Percentiles rank a stretch among this genome's conserved stretches.
Conservation (phyloP, 805 yeast genomes). For the Metschnikowia peoriensis region DNA sequence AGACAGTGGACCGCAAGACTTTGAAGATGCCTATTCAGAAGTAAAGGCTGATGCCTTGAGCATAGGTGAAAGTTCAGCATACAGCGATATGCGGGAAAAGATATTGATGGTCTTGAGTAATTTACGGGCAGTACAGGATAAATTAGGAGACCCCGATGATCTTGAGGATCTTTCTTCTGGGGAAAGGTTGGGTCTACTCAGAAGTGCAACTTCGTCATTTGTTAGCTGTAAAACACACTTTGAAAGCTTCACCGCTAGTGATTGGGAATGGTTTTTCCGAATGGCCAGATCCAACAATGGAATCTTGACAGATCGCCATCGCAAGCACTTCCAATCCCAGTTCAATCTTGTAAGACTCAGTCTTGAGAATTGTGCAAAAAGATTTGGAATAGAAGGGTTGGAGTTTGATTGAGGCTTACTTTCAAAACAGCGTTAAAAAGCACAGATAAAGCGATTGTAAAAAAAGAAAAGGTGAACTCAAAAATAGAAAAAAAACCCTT, state of each 20-base stretch:
- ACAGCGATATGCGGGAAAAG: conserved; percentile 2
- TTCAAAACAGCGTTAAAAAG: not conserved
- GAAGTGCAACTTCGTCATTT: not conserved
- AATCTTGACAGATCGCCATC: not conserved
- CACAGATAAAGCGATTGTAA: too few species aligned
- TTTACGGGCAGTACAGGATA: not conserved
- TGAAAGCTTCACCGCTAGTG: not conserved
- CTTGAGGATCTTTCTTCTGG: not conserved
- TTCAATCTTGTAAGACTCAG: conserved; percentile 1
- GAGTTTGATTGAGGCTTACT: not conserved
- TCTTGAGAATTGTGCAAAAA: not conserved
- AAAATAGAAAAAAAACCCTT: too few species aligned
- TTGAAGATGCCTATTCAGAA: not conserved
- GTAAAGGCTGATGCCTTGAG: conserved; percentile 2
- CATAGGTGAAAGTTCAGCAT: not conserved
- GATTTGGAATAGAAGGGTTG: not conserved
- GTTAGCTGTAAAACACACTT: not conserved
- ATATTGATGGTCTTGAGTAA: conserved; percentile 1
- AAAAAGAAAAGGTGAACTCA: too few species aligned
- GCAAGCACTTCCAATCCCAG: not conserved
- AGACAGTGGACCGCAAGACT: not conserved
- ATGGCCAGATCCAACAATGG: not conserved
- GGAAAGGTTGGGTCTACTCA: not conserved
- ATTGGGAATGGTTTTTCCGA: conserved; percentile 5
- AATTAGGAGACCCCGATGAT: not conserved